Evolutionary conservation across 1,284 basidiomycete genomes (phyloP), one percentile per base, ranked within the genome.

Genomic region (Bjerkandera adusta): DNA sequence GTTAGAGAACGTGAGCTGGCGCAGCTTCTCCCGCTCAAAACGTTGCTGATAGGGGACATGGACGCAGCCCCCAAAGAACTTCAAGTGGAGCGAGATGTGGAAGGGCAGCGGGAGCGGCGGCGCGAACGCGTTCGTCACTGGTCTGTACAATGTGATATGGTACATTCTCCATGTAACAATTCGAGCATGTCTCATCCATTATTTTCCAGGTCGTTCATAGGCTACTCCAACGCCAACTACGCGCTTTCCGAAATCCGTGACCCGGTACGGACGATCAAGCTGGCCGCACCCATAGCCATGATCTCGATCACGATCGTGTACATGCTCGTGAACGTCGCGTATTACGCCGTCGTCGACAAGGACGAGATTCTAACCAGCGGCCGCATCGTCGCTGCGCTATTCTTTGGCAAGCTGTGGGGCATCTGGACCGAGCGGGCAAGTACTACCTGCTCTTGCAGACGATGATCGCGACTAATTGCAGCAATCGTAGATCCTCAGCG

Each of bases 141-240:
- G 79, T 7, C 64, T 87, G n/a, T 83, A 81, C 59, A 82, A 74
- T 52, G 79, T 85, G 36, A 79, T 81, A 22, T 85, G 82, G 83
- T 82, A 47, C 26, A 70, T 11, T 12, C 10, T 11, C 26, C 30
- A n/a, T 10, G 21, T 20, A 20, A 8, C 34, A 36, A 15, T 7
- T 24, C 18, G 21, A 43, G 35, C 10, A 18, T 20, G 2, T 15
- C 18, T 30, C 12, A 27, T 13, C 21, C 11, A 13, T 1, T 5
- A 3, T 13, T 26, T 12, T 7, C 1, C 39, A 85, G 83, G 84
- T 82, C 81, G 0, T 85, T 79, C 58, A 71, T 75, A 41, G 85
- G 85, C 0, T 88, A 85, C 57, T 77, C 79, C 0, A 85, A 82
- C 47, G 83, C 81, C 12, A 87, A 87, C 57, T 86, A 85, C 51